Conservation (phyloP, 208 protist species). For the Crithidia sp. region DNA sequence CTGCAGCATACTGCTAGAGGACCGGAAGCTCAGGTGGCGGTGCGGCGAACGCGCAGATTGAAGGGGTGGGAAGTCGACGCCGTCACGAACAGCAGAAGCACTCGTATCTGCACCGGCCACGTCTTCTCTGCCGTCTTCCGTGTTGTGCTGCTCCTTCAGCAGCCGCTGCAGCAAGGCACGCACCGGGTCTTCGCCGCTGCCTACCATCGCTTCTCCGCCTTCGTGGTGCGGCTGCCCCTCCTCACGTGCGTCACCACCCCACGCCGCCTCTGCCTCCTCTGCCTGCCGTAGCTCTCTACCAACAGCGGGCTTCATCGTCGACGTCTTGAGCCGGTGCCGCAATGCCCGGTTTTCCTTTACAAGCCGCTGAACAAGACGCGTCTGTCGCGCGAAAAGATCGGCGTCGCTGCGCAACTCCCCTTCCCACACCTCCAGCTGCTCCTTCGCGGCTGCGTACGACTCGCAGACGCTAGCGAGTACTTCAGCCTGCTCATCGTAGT, state of each 20-base stretch:
- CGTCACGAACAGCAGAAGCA: not conserved
- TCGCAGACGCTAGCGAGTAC: slow-evolving; percentile 19
- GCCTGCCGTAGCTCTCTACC: too few species aligned
- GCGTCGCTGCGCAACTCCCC: slow-evolving; percentile 77
- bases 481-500: slow-evolving; percentile 32
- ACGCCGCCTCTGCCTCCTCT: too few species aligned
- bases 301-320: too few species aligned
- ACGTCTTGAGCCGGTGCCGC: slow-evolving; percentile 15
- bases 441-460: slow-evolving; percentile 29
- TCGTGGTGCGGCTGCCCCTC: too few species aligned
- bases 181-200: not conserved
- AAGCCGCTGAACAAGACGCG: slow-evolving; percentile 54
- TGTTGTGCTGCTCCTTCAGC: not conserved
- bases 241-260: too few species aligned
- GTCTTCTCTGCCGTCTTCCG: not conserved
- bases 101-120: not conserved
- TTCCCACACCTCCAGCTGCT: slow-evolving; percentile 61
- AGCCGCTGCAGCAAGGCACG: not conserved
- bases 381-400: slow-evolving; percentile 75
- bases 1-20: not conserved
- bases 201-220: not conserved
- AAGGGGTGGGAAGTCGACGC: not conserved
- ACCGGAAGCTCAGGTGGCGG: slow-evolving; percentile 16
- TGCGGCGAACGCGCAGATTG: slow-evolving; percentile 5
- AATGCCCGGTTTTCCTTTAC: slow-evolving; percentile 58